These are phyloP conservation scores for Eutrema yunnanense DNA, from an alignment of 345 rosid species.

Conservation along the genomic window DNA sequence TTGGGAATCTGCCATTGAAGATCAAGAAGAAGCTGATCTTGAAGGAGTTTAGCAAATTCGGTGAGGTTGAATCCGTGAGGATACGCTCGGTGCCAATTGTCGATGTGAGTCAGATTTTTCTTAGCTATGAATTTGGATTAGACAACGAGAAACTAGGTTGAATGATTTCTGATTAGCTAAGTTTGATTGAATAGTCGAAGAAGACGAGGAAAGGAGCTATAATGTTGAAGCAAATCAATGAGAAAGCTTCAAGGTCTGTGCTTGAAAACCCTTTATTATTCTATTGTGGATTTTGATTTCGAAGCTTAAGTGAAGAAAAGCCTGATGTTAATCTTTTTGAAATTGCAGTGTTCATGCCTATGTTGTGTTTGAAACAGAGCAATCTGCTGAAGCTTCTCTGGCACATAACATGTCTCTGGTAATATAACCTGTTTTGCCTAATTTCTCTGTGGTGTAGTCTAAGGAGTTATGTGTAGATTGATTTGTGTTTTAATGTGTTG, in stretches of 20 bases:
- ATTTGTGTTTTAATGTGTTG: not conserved
- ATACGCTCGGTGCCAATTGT: conserved; percentile 80
- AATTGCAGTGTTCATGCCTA: conserved; percentile 85
- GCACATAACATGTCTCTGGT: conserved; percentile 91
- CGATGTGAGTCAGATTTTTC: conserved; percentile 51
- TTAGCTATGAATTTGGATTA: not conserved
- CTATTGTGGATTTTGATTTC: not conserved
- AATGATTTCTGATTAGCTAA: conserved; percentile 12
- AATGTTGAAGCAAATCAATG: conserved; percentile 64
- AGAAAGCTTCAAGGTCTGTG: conserved; percentile 65
- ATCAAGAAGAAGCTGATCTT: conserved; percentile 65
- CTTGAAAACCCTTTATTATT: not conserved
- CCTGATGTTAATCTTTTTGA: conserved; percentile 7
- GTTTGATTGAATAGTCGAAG: conserved; percentile 53
- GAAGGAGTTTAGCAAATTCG: conserved; percentile 73
- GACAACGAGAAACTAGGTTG: not conserved
- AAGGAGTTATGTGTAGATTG: not conserved
- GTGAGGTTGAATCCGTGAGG: conserved; percentile 83
- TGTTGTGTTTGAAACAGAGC: conserved; percentile 73
- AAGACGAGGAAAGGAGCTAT: conserved; percentile 83
- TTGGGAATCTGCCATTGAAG: conserved; percentile 84
- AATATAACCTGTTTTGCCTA: not conserved
- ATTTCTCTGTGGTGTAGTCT: not conserved
- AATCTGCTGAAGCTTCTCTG: conserved; percentile 78
- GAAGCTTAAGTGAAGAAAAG: not conserved